Base-by-base conservation (phyloP, 2,329 filamentous ascomycete genomes). In the Blastomyces parvus region DNA sequence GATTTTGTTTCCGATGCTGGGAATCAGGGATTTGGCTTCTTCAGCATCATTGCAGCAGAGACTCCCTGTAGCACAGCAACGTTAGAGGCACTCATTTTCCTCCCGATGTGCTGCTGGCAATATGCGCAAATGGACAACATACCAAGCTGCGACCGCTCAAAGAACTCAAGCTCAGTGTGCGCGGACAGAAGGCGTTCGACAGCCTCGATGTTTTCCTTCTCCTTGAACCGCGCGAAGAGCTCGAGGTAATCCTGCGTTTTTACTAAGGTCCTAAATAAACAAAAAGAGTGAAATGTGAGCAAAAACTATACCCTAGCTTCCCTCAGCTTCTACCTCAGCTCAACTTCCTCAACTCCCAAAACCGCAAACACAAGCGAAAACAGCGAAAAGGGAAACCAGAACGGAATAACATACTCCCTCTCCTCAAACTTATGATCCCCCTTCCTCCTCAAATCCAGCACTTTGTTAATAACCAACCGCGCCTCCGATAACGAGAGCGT, bases 21-120 rank as follows among this genome's bases (percentile, higher is more conserved):
- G 95, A 66, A 99, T 96, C 64, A 99, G 83, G 9, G 91, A 96
- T 79, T 96, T 97, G 65, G 94, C 94, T 78, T 99, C 95, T 73
- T 99, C 94, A 64, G 91, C 88, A 55, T 87, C 88, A 71, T 96
- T 92, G 74, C 92, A 96, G 77, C 91, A 96, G 48, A 99, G 81
- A 40, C 90, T 96, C 42, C 91, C 92, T 95, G 72, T 6, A 50
- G 17, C 19, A 17, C 33, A 42, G 13, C 40, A 42, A 36, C 8
- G 25, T 62, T 48, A 58, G 53, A 56, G 9, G 17, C n/a, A 22
- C n/a, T 30, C 2, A 33, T 46, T 44, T 30, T 0, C 33, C 46
- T 44, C 5, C 19, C 11, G 33, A 33, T 33, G 1, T 8, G 33
- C 33, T 33, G 33, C 33, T 33, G 33, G 33, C 7, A 33, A 33